Evolutionary conservation across 2,329 filamentous ascomycete genomes (phyloP), one percentile per base, ranked within the genome.

Genomic region (Achaetomium macrosporum): DNA sequence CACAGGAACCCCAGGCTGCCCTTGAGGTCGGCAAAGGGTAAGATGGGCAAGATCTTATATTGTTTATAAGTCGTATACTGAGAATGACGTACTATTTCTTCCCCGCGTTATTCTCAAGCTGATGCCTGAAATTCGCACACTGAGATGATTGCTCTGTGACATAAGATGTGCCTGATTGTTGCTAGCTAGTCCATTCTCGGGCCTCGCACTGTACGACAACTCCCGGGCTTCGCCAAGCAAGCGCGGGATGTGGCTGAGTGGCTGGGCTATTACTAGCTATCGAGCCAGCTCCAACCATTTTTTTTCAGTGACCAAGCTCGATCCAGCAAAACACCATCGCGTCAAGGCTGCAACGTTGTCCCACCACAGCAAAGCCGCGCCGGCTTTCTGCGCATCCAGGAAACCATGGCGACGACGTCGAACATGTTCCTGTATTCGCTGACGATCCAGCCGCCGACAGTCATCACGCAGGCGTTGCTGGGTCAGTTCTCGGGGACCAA

Each of bases 341-440:
- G 42, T 51, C 51, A 48, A 50, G 44, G 55, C 43, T 53, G 55
- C 45, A 47, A 50, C 48, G 49, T 45, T 43, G 37, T 29, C 43
- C 16, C 33, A 30, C 48, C 46, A 55, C 51, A 58, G 42, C 53
- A 56, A 56, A 61, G 72, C 73, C 72, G 73, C 72, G 73, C 75
- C 74, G 75, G 73, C 72, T 73, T 66, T 68, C 73, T 75, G 74
- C 73, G 73, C 71, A 67, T 66, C 66, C 50, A 59, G 59, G 71
- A 65, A 67, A 79, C 68, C 68, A 97, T 97, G 93, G 92, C 93
- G 76, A 95, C 91, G 69, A 96, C 92, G 57, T 96, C 91, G 61
- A 92, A 92, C 70, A 95, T 96, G 90, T 96, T 96, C 71, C 85
- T 99, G 75, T 99, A 99, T 76, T 93, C 90, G 66, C 79, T 99